phyloP scores from a whole-genome alignment of 129 eudicot genomes.

The Oenanthe sinensis region DNA sequence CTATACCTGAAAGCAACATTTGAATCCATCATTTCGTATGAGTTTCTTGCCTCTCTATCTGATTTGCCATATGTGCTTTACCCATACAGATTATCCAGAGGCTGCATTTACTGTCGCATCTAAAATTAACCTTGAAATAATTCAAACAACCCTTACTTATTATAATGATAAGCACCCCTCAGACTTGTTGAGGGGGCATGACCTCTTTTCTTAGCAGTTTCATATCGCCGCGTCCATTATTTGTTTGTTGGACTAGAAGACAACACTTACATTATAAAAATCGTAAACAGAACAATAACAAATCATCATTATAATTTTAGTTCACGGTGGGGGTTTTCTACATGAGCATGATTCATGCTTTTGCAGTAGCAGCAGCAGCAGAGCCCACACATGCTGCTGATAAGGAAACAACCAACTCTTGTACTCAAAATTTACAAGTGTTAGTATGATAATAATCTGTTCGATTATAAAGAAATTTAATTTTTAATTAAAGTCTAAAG shows the following conservation, averaged over 20 bases:
- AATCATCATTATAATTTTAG: neutral
- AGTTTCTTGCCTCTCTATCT: neutral
- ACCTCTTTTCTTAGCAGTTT: neutral
- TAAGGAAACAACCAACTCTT: constrained; percentile 6
- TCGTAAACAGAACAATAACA: neutral
- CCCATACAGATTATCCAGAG: constrained; percentile 1
- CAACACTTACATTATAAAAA: neutral
- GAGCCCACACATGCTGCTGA: constrained; percentile 11
- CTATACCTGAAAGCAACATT: neutral
- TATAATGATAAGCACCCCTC: neutral
- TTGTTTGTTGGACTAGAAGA: neutral
- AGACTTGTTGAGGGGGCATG: neutral
- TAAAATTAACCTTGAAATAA: neutral
- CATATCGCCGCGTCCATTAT: constrained; percentile 8
- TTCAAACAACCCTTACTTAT: neutral
- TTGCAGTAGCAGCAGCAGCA: constrained; percentile 11
- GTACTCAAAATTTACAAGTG: neutral
- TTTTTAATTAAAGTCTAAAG: neutral
- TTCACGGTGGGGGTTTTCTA: neutral
- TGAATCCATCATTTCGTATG: neutral
- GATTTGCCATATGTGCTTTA: neutral
- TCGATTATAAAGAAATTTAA: neutral
- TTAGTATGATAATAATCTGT: neutral
- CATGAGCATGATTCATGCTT: neutral
- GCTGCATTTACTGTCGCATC: neutral